Evolutionary conservation across 2,329 filamentous ascomycete genomes (phyloP), one percentile per base, ranked within the genome.

Genomic region (Colletotrichum shisoi): DNA sequence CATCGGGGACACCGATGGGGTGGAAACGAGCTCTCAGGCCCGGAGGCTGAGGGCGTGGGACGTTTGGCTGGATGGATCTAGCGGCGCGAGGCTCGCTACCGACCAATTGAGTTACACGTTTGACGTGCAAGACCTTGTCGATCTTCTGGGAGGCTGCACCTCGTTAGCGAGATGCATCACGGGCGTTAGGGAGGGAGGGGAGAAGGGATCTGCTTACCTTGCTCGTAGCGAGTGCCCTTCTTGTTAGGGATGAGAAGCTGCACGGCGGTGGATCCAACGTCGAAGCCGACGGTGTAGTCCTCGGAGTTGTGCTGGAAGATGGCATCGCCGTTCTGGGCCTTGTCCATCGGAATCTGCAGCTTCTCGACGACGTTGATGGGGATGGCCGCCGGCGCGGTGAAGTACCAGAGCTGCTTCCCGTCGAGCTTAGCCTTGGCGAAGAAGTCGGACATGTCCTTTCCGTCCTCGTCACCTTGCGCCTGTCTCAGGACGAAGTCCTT

Each of bases 361-460:
- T 89, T 83, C 73, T 88, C 85, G 53, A 93, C 79, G 1, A 89
- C 82, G 12, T 85, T 87, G 63, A 93, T 83, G n/a, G 90, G 87
- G 3, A 93, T 79, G 12, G 86, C 87, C 6, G 87, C 85, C 2
- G 91, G 91, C 3, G 89, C 88, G 11, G 89, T 91, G 72, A 94
- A 92, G 75, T 93, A 91, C 91, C 91, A 94, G 67, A 93, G 82
- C 75, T 93, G 88, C 80, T 92, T 93, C 69, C 89, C 89, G 63
- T 87, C 80, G 8, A 89, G 75, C 71, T 86, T 85, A 62, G 84
- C 83, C 64, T 85, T 81, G 72, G 80, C 84, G 72, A 91, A 87
- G 60, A 89, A 77, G 24, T 84, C 79, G 9, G 83, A 76, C 67
- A 86, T 77, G 73, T 85, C 79, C 71, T 83, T 76, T 74, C 80